Conservation (phyloP, 257 asterid genomes). For the Rehmannia glutinosa region DNA sequence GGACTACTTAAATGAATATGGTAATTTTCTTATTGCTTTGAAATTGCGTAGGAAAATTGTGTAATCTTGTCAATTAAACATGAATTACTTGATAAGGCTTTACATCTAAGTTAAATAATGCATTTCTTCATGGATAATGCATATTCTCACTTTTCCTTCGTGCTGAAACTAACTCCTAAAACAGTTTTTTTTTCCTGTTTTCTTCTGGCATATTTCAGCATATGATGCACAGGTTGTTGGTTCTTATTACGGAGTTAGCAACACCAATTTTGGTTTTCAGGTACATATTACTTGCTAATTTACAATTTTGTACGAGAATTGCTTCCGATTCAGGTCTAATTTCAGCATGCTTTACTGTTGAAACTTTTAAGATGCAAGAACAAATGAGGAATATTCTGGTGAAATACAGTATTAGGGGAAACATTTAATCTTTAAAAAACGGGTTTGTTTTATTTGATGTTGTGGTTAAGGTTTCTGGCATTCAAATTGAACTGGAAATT, state of each 20-base stretch:
- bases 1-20: constrained; percentile 97
- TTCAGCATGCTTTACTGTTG: neutral
- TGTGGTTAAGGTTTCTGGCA: neutral
- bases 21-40: constrained; percentile 35
- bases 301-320: neutral
- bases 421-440: neutral
- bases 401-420: too few relatives aligned
- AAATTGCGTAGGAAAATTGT: too few relatives aligned
- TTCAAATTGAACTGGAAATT: neutral
- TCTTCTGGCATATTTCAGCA: constrained; percentile 53
- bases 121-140: constrained; percentile 5
- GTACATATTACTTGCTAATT: too few relatives aligned
- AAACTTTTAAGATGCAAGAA: neutral
- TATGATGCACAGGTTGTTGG: constrained; percentile 98
- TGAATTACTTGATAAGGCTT: neutral
- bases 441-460: neutral
- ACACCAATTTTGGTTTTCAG: constrained; percentile 77
- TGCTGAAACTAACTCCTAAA: neutral
- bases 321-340: neutral
- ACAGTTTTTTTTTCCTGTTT: constrained; percentile 9
- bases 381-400: neutral
- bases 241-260: constrained; percentile 68
- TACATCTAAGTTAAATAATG: neutral
- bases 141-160: constrained; percentile 9
- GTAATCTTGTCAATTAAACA: neutral